Conservation (phyloP, 2,329 filamentous ascomycete species). For the Furcasterigmium furcatum region DNA sequence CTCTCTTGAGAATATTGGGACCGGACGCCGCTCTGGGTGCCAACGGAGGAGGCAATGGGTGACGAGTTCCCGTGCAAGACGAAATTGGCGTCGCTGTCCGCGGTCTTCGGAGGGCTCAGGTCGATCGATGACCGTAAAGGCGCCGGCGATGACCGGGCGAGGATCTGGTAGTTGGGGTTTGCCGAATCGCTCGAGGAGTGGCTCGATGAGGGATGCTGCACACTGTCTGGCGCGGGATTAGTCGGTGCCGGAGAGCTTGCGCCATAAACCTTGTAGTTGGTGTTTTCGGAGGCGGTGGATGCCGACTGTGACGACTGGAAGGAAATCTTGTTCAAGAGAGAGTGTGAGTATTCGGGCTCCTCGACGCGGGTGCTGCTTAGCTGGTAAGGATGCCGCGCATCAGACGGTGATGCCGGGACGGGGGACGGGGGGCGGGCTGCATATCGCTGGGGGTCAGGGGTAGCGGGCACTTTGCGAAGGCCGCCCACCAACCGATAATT, state of each 20-base stretch:
- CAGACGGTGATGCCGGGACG: conserved; percentile 13
- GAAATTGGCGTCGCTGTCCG: conserved; percentile 48
- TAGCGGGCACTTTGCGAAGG: conserved; percentile 47
- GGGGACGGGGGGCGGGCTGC: conserved; percentile 9
- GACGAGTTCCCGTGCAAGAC: conserved; percentile 45
- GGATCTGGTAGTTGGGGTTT: conserved; percentile 45
- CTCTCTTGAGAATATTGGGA: conserved; percentile 59
- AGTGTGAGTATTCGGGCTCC: conserved; percentile 1
- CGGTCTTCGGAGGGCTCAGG: conserved; percentile 26
- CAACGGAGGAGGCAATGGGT: conserved; percentile 30
- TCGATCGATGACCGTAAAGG: conserved; percentile 33
- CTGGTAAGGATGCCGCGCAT: conserved; percentile 21
- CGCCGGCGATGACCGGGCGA: conserved; percentile 45
- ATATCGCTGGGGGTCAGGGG: conserved; percentile 39
- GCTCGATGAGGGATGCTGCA: conserved; percentile 36
- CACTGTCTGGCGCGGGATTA: conserved; percentile 34
- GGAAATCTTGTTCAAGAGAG: conserved; percentile 16
- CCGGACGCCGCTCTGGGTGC: conserved; percentile 25
- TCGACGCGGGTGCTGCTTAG: conserved; percentile 7
- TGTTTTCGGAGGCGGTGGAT: conserved; percentile 42
- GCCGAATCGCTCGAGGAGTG: conserved; percentile 21
- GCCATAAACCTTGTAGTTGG: conserved; percentile 53
- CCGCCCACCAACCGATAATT: conserved; percentile 53
- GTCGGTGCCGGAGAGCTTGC: conserved; percentile 39
- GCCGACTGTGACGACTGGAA: conserved; percentile 22